Evolutionary conservation across 345 rosid species (phyloP), one percentile per base, ranked within the genome.

Genomic region (Rhizophora apiculata): DNA sequence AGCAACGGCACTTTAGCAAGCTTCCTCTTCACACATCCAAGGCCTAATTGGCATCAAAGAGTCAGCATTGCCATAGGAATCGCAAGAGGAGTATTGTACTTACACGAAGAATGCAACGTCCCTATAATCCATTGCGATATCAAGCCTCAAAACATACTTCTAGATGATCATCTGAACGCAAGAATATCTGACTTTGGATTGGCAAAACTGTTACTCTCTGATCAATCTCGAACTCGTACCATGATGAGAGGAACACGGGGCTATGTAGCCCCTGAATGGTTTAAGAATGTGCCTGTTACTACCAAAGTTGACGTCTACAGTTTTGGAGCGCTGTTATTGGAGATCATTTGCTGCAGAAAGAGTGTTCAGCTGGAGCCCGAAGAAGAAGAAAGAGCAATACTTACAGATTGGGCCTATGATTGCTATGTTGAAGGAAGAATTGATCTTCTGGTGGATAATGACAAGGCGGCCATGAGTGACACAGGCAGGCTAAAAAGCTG

Each of bases 61-160:
- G 64, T 60, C 9, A 56, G 18, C 52, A 54, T 71, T 21, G 74
- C 63, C n/a, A n/a, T 71, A 2, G 58, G 60, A 22, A 57, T 71
- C 6, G 74, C 63, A 39, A 56, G 49, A 63, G 74, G 74, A 43
- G 48, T 71, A 11, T n/a, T 63, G 9, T 63, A 64, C 21, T 39
- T 71, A 21, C 74, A 71, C 5, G 63, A 64, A 52, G 74, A 71
- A 1, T 56, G 74, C 48, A 63, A 71, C 7, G 22, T 16, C 18
- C 64, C 75, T 2, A 64, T 57, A 55, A 64, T 71, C 27, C 75
- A 71, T 5, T 71, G 75, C 8, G 75, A 71, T 30, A 57, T 64
- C 20, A 71, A 71, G 64, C 75, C 75, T 56, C 69, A 71, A 57
- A 71, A 71, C 37, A 64, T 57, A 39, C 74, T 64, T 30, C 69